Base-by-base conservation (phyloP, 192 early-diverging fungal species). In the Chytriomyces sp. region DNA sequence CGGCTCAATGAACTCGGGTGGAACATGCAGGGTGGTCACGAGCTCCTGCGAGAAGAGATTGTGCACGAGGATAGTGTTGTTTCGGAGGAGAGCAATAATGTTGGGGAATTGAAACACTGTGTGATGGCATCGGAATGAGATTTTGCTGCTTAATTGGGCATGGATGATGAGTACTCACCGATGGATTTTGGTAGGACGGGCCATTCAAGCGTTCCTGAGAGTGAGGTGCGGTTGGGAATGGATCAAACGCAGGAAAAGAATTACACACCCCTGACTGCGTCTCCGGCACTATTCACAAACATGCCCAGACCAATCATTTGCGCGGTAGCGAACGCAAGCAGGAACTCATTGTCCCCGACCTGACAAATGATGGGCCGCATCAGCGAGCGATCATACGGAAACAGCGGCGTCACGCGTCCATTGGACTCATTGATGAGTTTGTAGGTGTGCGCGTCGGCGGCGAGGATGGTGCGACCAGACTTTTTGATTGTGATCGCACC, bases 51-150 rank as follows among this genome's bases (percentile, higher is more conserved):
- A 86, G 57, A 87, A 39, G 10, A 92, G 72, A 70, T 92, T 90
- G 77, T 94, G 93, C 19, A 94, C 74, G 75, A 93, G 87, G n/a
- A 94, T 77, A 0, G 80, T 78, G 22, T 89, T 83, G 67, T 88
- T 91, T 19, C 79, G 67, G 25, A 94, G 77, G 2, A 94, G 77
- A 0, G 92, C 87, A 0, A 88, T 79, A 1, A 89, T 85, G 49
- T 93, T 93, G 0, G 93, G 93, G 64, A 83, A 91, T 57, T 94
- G 91, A 22, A 92, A 91, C 22, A 85, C 88, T 74, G 79, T 38
- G 25, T 28, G 78, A 49, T 33, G 5, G 8, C 19, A 26, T 12
- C 7, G 36, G 37, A 37, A 1, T 34, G 17, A 39, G 59, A 64
- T 38, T 4, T 31, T 30, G 34, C n/a, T n/a, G n/a, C 44, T 14